These are phyloP conservation scores for Psilocybe mexicana DNA, from an alignment of 1,284 basidiomycete species.

Conservation along the genomic window DNA sequence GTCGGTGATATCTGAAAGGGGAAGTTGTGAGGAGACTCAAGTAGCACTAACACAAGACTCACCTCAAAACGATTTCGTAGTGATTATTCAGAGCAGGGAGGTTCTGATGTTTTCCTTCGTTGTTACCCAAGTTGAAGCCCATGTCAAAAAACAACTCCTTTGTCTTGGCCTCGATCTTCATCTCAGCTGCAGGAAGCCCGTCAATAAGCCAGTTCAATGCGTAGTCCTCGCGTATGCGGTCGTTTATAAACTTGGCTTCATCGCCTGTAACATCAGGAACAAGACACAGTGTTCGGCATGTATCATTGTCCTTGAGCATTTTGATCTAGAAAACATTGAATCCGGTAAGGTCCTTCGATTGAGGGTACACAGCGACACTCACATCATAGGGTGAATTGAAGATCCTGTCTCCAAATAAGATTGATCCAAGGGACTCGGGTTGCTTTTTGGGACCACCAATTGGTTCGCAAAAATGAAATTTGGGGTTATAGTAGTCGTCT, in stretches of 20 bases:
- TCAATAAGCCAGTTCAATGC: conserved; percentile 95
- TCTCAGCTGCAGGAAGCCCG: conserved; percentile 91
- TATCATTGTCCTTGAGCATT: conserved; percentile 73
- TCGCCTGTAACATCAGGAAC: conserved; percentile 58
- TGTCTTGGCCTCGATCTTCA: conserved; percentile 79
- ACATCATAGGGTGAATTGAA: conserved; percentile 90
- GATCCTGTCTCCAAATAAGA: conserved; percentile 95
- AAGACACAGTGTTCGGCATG: conserved; percentile 80
- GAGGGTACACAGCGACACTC: conserved; percentile 28
- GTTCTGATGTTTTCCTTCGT: conserved; percentile 54
- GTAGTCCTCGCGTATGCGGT: conserved; percentile 90
- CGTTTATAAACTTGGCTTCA: conserved; percentile 89
- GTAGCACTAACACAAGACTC: conserved; percentile 17
- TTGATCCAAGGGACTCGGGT: conserved; percentile 89
- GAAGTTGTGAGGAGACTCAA: background rate
- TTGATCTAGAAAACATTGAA: conserved; percentile 50
- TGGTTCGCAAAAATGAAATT: conserved; percentile 88
- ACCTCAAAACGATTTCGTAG: conserved; percentile 83
- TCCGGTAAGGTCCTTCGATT: background rate
- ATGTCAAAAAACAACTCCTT: conserved; percentile 88
- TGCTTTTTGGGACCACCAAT: conserved; percentile 75
- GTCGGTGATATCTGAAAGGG: conserved; percentile 71
- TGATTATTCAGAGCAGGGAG: conserved; percentile 87
- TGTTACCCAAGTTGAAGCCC: conserved; percentile 80
- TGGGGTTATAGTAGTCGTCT: conserved; percentile 89